Percentiles rank a stretch among this genome's conserved stretches.
These are phyloP conservation scores for Ceratobasidium sp. DNA, from an alignment of 1,284 basidiomycete genomes.

Conservation along the genomic window DNA sequence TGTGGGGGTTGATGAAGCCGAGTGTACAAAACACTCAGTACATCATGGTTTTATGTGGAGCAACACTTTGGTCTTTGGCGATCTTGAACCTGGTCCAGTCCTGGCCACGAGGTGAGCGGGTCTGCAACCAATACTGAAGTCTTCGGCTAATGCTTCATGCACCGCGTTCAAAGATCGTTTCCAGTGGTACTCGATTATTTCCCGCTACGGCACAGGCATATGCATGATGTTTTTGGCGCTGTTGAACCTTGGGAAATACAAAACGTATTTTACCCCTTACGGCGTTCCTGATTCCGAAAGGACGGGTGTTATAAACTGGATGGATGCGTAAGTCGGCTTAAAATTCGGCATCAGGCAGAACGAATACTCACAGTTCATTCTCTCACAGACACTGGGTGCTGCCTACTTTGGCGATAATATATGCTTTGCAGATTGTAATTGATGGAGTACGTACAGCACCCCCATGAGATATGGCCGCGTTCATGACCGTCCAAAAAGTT, in stretches of 20 bases:
- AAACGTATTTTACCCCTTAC: not conserved
- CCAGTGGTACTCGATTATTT: not conserved
- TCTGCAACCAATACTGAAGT: too few species aligned
- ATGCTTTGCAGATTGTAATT: not conserved
- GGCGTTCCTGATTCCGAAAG: not conserved
- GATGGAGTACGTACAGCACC: not conserved
- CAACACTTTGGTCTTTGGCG: not conserved
- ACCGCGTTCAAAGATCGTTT: slow-evolving; percentile 5
- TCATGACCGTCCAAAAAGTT: too few species aligned
- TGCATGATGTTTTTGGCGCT: not conserved
- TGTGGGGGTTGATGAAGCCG: not conserved
- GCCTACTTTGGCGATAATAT: not conserved
- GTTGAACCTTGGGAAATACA: slow-evolving; percentile 13
- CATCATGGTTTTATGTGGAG: slow-evolving; percentile 1
- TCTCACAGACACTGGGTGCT: not conserved
- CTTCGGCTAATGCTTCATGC: too few species aligned
- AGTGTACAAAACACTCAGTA: not conserved
- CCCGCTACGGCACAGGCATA: not conserved
- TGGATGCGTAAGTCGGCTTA: not conserved
- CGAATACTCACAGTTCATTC: not conserved
- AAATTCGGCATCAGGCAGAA: too few species aligned
- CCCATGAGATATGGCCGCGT: not conserved
- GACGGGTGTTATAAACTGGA: not conserved
- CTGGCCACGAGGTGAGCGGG: slow-evolving; percentile 1
- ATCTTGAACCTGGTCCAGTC: slow-evolving; percentile 16